Evolutionary conservation across 2,329 filamentous ascomycete species (phyloP), one percentile per base, ranked within the genome.

Genomic region (Verruconis gallopava): DNA sequence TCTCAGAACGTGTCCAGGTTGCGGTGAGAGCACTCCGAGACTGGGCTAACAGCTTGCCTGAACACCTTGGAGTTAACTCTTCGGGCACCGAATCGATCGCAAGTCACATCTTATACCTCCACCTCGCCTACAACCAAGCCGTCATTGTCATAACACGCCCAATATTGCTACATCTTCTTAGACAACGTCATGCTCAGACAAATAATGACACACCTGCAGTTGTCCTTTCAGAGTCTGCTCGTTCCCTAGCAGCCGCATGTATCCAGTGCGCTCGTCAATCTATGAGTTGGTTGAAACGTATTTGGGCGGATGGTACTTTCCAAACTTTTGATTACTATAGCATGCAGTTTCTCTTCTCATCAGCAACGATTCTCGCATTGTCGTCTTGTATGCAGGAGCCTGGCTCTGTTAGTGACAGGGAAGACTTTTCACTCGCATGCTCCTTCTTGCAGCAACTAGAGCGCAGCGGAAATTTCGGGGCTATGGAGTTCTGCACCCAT

Each of bases 271-370:
- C 67, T 0, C 57, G 63, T 0, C 63, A 69, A 22, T 68, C 66
- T 0, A 60, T 59, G 35, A 56, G 57, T 0, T 51, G 69, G 0
- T 51, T 70, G 0, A 63, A 59, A 2, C 57, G 66, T 4, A 58
- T 58, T 11, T 70, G 67, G 67, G 61, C 68, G 2, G 59, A 66
- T 21, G 67, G 67, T 0, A 61, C 64, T 0, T 67, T 69, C 42
- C 53, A 60, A 0, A 67, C 60, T 0, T 67, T 69, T 36, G 67
- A 68, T 44, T 69, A 67, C 50, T 64, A 64, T 37, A 59, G 63
- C 49, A 62, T 62, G 0, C 64, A 68, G 37, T 68, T 67, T 32
- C 59, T 70, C 19, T 70, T 70, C 49, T 64, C 66, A 0, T 58
- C 65, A 0, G 57, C 63, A 2, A 66, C 61, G 0, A 58, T 68